Conservation (phyloP, 2,329 filamentous ascomycete species). For the Fusarium guadeloupense region DNA sequence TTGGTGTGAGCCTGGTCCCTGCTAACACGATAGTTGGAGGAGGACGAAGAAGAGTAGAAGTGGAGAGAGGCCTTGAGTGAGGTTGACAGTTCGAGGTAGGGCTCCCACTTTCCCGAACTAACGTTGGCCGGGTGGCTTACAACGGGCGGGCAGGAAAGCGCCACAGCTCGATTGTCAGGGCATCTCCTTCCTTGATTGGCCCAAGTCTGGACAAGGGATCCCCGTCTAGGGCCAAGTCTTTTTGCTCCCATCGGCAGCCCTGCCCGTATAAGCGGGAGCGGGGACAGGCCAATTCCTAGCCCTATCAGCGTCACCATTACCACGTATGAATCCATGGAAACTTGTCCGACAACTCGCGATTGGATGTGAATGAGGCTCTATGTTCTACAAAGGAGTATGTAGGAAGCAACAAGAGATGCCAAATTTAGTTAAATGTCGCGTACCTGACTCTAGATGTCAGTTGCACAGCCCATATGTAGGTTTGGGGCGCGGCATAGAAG, state of each 20-base stretch:
- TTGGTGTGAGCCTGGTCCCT: neutral
- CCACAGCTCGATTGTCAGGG: slow-evolving; percentile 29
- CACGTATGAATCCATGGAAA: too few relatives aligned
- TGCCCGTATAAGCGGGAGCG: slow-evolving; percentile 26
- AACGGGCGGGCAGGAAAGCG: slow-evolving; percentile 31
- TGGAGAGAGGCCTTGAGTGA: slow-evolving; percentile 11
- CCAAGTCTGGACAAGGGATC: slow-evolving; percentile 10
- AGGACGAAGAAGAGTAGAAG: slow-evolving; percentile 3
- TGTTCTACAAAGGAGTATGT: neutral
- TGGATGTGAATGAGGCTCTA: neutral
- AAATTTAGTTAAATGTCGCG: slow-evolving; percentile 8
- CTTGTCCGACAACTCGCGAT: too few relatives aligned
- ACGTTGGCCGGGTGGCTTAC: slow-evolving; percentile 5
- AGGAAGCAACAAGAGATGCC: neutral
- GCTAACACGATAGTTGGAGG: neutral
- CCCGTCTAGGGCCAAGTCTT: slow-evolving; percentile 21
- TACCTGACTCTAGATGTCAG: slow-evolving; percentile 17
- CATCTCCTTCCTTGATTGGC: slow-evolving; percentile 14
- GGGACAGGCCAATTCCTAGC: slow-evolving; percentile 6
- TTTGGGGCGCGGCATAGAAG: slow-evolving; percentile 1
- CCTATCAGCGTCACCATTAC: too few relatives aligned
- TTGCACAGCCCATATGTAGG: slow-evolving; percentile 8
- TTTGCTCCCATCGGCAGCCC: slow-evolving; percentile 30
- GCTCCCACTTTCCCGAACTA: slow-evolving; percentile 15
- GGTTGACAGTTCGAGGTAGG: slow-evolving; percentile 18